Conservation (phyloP, 129 eudicot species). For the Rutidosis leptorrhynchoides region DNA sequence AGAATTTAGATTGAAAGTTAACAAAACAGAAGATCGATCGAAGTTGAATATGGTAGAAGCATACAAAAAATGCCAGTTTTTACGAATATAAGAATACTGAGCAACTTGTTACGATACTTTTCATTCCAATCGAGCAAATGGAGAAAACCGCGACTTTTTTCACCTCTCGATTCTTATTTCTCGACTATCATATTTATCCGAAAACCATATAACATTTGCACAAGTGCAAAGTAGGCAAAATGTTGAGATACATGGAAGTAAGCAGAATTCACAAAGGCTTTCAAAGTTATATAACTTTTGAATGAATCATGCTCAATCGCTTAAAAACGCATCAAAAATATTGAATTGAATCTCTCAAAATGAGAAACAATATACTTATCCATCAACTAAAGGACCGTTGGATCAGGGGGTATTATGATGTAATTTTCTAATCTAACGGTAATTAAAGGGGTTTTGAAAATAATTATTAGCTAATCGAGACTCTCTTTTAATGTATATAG, state of each 20-base stretch:
- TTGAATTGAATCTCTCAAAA: not conserved
- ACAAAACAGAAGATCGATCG: constrained; percentile 6
- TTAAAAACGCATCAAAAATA: constrained; percentile 26
- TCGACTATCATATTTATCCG: constrained; percentile 54
- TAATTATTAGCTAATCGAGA: no score
- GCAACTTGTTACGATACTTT: constrained; percentile 77
- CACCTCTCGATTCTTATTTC: constrained; percentile 54
- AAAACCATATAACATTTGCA: constrained; percentile 33
- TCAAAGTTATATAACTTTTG: no score
- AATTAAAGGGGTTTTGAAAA: no score
- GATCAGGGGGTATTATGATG: constrained; percentile 14
- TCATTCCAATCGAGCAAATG: constrained; percentile 91
- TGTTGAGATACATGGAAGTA: not conserved
- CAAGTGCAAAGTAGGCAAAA: no score
- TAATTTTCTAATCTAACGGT: constrained; percentile 22
- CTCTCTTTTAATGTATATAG: no score
- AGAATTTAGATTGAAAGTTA: constrained; percentile 7
- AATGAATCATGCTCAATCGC: constrained; percentile 19
- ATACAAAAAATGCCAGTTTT: constrained; percentile 12
- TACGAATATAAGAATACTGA: constrained; percentile 46
- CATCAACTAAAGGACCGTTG: constrained; percentile 30
- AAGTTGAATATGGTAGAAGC: constrained; percentile 11
- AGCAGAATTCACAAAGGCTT: not conserved
- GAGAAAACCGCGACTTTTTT: constrained; percentile 64
- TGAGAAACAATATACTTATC: constrained; percentile 18